Evolutionary conservation across 2,329 filamentous ascomycete genomes (phyloP).

Genomic region (Apiospora saccharicola): DNA sequence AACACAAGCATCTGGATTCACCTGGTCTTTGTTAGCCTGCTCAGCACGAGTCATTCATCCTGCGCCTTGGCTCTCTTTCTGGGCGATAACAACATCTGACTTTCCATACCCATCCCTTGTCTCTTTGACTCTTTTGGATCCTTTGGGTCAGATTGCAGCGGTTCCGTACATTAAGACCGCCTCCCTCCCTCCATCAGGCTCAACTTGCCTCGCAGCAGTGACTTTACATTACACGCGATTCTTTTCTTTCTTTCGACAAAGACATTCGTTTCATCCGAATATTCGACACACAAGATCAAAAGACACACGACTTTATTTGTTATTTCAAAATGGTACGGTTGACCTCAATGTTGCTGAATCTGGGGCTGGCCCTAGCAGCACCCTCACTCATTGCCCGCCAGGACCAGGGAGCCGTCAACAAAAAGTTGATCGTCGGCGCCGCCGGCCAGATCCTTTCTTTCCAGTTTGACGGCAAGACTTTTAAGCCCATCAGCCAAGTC

Average conservation of each 20-base stretch:
- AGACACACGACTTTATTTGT: constrained; percentile 2
- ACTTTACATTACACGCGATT: background rate
- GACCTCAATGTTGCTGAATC: constrained; percentile 35
- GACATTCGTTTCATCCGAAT: constrained; percentile 7
- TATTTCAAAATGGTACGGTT: constrained; percentile 31
- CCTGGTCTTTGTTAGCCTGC: background rate
- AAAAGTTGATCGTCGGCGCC: constrained; percentile 51
- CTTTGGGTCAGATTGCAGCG: background rate
- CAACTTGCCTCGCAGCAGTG: background rate
- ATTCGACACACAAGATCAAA: background rate
- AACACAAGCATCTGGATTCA: background rate
- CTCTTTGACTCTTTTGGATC: constrained; percentile 8
- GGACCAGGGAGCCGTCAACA: constrained; percentile 22
- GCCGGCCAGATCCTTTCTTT: constrained; percentile 50
- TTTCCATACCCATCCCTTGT: background rate
- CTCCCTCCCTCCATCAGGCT: background rate
- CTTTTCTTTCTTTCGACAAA: constrained; percentile 7
- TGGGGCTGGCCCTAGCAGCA: constrained; percentile 37
- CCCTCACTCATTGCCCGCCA: constrained; percentile 31
- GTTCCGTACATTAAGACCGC: background rate
- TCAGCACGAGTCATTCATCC: constrained; percentile 10
- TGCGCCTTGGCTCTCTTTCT: constrained; percentile 13
- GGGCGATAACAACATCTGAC: background rate
- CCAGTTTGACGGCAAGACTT: constrained; percentile 49
- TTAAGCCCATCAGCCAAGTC: constrained; percentile 48